Conservation (phyloP, 2,329 filamentous ascomycete genomes). For the Talaromyces sp. region DNA sequence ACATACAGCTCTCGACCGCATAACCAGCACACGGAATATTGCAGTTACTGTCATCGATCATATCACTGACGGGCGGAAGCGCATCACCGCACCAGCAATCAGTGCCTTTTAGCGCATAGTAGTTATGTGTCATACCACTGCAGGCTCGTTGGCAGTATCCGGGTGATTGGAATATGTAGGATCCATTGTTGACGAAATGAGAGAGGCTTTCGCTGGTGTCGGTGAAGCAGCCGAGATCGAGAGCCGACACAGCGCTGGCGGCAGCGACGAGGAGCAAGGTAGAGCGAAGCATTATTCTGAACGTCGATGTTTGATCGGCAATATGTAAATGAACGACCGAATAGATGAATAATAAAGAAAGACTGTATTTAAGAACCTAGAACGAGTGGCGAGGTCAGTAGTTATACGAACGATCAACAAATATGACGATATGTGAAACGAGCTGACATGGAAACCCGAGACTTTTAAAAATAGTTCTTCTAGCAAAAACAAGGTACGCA, state of each 20-base stretch:
- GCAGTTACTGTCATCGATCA: not conserved
- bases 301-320: not conserved
- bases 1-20: not conserved
- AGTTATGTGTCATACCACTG: not conserved
- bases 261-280: not conserved
- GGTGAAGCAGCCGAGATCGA: constrained; percentile 7
- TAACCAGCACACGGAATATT: not conserved
- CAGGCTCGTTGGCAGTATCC: not conserved
- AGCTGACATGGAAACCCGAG: not conserved
- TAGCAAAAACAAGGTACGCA: not conserved
- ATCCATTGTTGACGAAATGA: not conserved
- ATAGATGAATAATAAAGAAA: too few relatives aligned
- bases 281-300: not conserved
- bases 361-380: not conserved
- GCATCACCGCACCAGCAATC: constrained; percentile 9
- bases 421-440: not conserved
- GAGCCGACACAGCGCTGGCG: not conserved
- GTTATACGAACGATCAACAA: not conserved
- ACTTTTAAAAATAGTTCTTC: not conserved
- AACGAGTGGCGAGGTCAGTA: not conserved
- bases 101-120: not conserved
- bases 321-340: not conserved
- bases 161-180: not conserved
- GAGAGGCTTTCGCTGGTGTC: constrained; percentile 9
- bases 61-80: constrained; percentile 3